phyloP scores from a whole-genome alignment of 176 grass and related monocot genomes.

The Rhynchospora tenuis region DNA sequence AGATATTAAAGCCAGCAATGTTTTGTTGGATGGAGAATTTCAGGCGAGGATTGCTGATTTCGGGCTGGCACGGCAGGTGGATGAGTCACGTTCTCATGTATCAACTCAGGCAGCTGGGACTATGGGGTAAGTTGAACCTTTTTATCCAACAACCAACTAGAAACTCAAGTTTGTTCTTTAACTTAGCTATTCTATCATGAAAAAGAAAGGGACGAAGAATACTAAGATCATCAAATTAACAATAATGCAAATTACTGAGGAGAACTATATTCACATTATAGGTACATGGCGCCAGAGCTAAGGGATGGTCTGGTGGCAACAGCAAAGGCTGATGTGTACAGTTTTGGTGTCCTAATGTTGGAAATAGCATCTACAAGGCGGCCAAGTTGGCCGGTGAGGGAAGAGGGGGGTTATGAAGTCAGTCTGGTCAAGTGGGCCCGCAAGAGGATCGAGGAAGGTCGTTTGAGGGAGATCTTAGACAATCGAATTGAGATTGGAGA shows the following conservation, averaged over 20 bases:
- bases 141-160: too few relatives aligned
- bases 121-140: conserved; percentile 39
- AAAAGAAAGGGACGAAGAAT: not conserved
- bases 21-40: conserved; percentile 61
- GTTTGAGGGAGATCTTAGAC: conserved; percentile 37
- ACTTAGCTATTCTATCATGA: not conserved
- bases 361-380: conserved; percentile 44
- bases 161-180: not conserved
- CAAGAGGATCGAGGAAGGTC: conserved; percentile 23
- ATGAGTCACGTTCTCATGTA: conserved; percentile 47
- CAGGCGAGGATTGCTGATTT: conserved; percentile 77
- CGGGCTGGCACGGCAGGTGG: conserved; percentile 52
- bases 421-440: conserved; percentile 44
- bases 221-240: not conserved
- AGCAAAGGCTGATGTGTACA: conserved; percentile 59
- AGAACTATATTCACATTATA: conserved; percentile 15
- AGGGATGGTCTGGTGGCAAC: conserved; percentile 36
- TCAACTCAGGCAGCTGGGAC: conserved; percentile 77
- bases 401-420: conserved; percentile 23
- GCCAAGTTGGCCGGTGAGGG: conserved; percentile 51
- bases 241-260: not conserved
- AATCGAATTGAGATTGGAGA: conserved; percentile 20
- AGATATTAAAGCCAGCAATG: conserved; percentile 82
- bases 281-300: conserved; percentile 76
- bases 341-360: conserved; percentile 61